A percentile compares a stretch with the other conserved stretches of the same genome.
These are phyloP conservation scores for Alliaria petiolata DNA, from an alignment of 345 rosid genomes.

Conservation along the genomic window DNA sequence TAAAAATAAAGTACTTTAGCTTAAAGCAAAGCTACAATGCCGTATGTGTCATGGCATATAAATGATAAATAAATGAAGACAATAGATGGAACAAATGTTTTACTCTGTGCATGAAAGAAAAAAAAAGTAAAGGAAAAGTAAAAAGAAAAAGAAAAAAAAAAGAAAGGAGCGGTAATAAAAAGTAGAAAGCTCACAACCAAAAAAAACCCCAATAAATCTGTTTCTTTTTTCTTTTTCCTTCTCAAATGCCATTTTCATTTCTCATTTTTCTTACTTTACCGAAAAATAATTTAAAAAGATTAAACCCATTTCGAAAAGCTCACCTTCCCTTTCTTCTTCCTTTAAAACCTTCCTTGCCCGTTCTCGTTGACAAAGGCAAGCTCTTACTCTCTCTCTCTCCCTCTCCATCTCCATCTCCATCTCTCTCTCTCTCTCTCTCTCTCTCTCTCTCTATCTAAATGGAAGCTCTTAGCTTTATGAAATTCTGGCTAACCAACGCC, in stretches of 20 bases:
- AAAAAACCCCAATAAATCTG: background rate
- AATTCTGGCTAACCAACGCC: conserved; percentile 45
- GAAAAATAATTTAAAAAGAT: background rate
- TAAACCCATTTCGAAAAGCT: conserved; percentile 49
- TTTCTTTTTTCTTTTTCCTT: background rate
- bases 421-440: background rate
- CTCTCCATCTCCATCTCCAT: background rate
- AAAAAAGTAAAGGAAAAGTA: background rate
- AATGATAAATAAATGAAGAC: too few relatives aligned
- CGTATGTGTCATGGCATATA: too few relatives aligned
- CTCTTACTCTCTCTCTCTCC: conserved; percentile 9
- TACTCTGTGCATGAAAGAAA: background rate
- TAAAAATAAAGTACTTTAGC: too few relatives aligned
- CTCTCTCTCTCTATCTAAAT: conserved; percentile 17
- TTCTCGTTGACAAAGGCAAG: conserved; percentile 29
- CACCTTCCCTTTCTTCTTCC: conserved; percentile 19
- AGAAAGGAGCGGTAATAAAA: background rate
- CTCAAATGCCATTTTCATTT: conserved; percentile 14
- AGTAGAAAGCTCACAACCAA: background rate
- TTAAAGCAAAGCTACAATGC: too few relatives aligned
- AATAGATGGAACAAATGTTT: conserved; percentile 18
- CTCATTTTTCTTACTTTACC: background rate
- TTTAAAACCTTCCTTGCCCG: conserved; percentile 6
- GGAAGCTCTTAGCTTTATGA: conserved; percentile 73
- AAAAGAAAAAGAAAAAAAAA: background rate